Evolutionary conservation across 345 rosid genomes (phyloP).

Genomic region (Eutrema japonicum): DNA sequence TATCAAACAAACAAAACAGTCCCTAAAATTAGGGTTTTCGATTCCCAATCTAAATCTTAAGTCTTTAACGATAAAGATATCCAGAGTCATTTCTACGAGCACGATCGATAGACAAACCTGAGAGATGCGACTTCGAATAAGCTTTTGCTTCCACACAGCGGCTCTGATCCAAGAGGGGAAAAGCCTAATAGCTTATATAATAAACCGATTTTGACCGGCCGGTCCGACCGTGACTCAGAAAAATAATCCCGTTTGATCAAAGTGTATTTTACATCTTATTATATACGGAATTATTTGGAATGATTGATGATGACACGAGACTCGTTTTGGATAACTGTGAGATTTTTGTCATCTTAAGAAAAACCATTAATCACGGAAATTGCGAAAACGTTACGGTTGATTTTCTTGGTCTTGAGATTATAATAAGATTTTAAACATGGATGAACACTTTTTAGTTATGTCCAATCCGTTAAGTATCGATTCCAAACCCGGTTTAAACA

Average conservation of each 20-base stretch:
- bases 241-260: background rate
- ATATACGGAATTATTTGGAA: too few relatives aligned
- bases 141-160: slow-evolving; percentile 9
- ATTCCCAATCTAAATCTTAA: slow-evolving; percentile 21
- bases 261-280: too few relatives aligned
- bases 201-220: slow-evolving; percentile 6
- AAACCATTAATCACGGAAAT: too few relatives aligned
- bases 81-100: background rate
- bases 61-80: background rate
- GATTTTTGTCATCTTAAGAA: too few relatives aligned
- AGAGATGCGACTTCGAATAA: background rate
- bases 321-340: too few relatives aligned
- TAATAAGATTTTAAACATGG: background rate
- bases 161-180: slow-evolving; percentile 7
- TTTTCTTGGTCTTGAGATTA: too few relatives aligned
- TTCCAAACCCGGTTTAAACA: slow-evolving; percentile 6
- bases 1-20: slow-evolving; percentile 1
- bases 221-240: background rate
- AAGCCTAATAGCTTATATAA: background rate
- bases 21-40: background rate
- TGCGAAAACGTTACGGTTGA: too few relatives aligned
- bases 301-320: too few relatives aligned
- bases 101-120: slow-evolving; percentile 24
- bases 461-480: background rate
- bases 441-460: background rate